Evolutionary conservation across 164 flowering plant species (phyloP).

Genomic region (Saururus chinensis): DNA sequence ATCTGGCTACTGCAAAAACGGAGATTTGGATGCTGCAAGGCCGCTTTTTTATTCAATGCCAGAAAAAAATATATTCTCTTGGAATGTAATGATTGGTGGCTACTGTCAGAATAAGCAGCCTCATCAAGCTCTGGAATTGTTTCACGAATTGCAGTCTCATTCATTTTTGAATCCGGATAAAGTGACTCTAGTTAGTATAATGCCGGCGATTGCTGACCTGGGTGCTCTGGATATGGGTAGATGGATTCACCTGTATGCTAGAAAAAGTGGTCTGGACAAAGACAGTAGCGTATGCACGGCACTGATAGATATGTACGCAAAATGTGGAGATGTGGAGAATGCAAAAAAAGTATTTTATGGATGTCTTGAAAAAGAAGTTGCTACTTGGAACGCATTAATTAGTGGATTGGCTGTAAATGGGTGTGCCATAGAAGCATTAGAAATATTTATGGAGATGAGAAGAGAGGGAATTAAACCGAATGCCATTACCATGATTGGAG

Average conservation of each 20-base stretch:
- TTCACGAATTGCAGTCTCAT: conserved; percentile 53
- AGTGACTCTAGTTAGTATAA: conserved; percentile 52
- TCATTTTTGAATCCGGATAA: no score
- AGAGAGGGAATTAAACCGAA: conserved; percentile 36
- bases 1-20: conserved; percentile 47
- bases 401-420: conserved; percentile 75
- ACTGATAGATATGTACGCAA: conserved; percentile 70
- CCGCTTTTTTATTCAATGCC: conserved; percentile 54
- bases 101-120: conserved; percentile 60
- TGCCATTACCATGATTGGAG: conserved; percentile 56
- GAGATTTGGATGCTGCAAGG: conserved; percentile 44
- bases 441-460: conserved; percentile 45
- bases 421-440: conserved; percentile 47
- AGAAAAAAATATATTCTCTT: no score
- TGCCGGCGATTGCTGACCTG: conserved; percentile 75
- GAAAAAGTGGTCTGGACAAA: conserved; percentile 37
- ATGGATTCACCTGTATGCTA: conserved; percentile 50
- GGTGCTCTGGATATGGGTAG: conserved; percentile 64
- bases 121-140: conserved; percentile 42
- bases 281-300: conserved; percentile 46
- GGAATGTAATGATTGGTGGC: conserved; percentile 74
- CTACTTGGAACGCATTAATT: conserved; percentile 79
- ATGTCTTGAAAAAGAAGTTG: conserved; percentile 29
- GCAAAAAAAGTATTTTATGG: conserved; percentile 43
- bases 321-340: conserved; percentile 54